Conservation (phyloP, 169 alveolate species). For the Eimeria acervulina region DNA sequence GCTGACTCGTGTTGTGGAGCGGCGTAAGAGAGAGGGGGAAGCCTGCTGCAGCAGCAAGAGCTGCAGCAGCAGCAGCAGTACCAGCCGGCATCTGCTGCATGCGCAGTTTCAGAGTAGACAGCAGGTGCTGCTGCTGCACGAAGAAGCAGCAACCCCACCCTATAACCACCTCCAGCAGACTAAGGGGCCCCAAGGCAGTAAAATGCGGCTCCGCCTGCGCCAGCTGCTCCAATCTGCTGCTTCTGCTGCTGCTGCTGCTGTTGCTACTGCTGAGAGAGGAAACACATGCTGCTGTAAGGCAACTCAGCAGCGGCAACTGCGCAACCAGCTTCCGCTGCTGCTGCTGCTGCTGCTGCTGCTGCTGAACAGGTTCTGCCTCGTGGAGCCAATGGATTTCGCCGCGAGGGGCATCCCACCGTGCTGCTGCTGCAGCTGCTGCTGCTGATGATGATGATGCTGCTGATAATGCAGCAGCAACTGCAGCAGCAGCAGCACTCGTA, state of each 20-base stretch:
- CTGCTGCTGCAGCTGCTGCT: not conserved
- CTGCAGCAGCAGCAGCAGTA: slow-evolving; percentile 50
- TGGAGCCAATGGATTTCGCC: not conserved
- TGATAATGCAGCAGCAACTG: slow-evolving; percentile 5
- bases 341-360: no score
- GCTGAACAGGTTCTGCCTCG: no score
- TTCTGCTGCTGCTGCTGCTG: slow-evolving; percentile 47
- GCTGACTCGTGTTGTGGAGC: not conserved
- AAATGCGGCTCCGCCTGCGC: slow-evolving; percentile 19
- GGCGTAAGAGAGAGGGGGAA: not conserved
- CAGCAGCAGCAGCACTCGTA: no score
- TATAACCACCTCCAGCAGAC: slow-evolving; percentile 21
- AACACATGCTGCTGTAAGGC: not conserved
- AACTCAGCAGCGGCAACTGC: slow-evolving; percentile 20
- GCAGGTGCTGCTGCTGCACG: no score
- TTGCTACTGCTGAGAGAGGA: not conserved
- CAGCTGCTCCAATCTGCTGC: not conserved
- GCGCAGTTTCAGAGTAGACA: not conserved
- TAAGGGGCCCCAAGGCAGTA: slow-evolving; percentile 8
- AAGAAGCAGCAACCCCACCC: slow-evolving; percentile 63
- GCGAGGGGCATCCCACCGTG: not conserved
- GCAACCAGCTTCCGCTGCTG: no score
- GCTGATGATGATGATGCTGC: not conserved
- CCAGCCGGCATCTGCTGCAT: slow-evolving; percentile 35
- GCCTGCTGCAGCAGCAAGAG: slow-evolving; percentile 32